Evolutionary conservation across 306 rosid species (phyloP), one percentile per base, ranked within the genome.

Genomic region (Biancaea sappan): DNA sequence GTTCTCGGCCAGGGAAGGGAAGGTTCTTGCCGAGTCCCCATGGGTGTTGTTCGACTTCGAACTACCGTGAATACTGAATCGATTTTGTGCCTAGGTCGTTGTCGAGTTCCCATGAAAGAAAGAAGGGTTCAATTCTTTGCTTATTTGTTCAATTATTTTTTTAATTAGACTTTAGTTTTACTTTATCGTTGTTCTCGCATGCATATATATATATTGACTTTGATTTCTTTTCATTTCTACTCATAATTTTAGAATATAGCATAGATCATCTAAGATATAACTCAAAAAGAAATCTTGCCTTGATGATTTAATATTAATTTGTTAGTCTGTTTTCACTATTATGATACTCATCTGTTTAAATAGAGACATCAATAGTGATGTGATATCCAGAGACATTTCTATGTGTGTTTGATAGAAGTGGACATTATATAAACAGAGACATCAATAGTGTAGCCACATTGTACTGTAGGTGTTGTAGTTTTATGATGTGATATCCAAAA

Each of bases 31-130:
- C n/a, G n/a, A n/a, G n/a, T n/a, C n/a, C n/a, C n/a, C n/a, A n/a
- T n/a, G n/a, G n/a, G n/a, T n/a, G n/a, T n/a, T n/a, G n/a, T n/a
- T n/a, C n/a, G n/a, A n/a, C n/a, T n/a, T n/a, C n/a, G n/a, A n/a
- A n/a, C n/a, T n/a, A n/a, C n/a, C n/a, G n/a, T n/a, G n/a, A n/a
- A n/a, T n/a, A n/a, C n/a, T n/a, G n/a, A n/a, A n/a, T n/a, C n/a
- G 99, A 94, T 64, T 94, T 92, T 47, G 99, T 94, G 57, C 93
- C 96, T 16, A 98, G 99, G 13, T 94, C 97, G 7, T 92, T 98
- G 40, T 92, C 99, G 2, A 83, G 87, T 59, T 82, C 93, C 76
- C 96, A 98, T 71, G 99, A 94, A 73, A 87, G 99, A 51, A 94
- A 92, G 75, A 94, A 90, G 88, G 99, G 99, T 94, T 77, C 10